These are phyloP conservation scores for Carex myosuroides DNA, from an alignment of 176 grass and related monocot genomes.

Conservation along the genomic window DNA sequence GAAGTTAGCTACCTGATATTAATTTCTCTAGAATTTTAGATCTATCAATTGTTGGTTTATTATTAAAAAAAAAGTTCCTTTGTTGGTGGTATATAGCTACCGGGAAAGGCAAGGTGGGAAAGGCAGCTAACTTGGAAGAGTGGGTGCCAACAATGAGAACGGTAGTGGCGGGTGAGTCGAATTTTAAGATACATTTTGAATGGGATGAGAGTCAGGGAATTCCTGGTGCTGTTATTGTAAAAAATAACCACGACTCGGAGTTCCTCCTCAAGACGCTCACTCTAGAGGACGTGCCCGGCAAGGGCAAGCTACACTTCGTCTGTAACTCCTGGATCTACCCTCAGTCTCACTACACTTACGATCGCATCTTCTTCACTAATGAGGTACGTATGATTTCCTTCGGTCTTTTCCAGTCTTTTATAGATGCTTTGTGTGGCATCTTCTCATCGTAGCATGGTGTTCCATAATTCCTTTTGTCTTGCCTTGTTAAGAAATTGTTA, in stretches of 20 bases:
- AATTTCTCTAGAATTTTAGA: no score
- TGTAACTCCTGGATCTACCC: constrained; percentile 80
- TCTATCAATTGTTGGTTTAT: not conserved
- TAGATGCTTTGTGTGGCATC: no score
- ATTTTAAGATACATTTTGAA: constrained; percentile 37
- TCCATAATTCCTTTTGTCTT: no score
- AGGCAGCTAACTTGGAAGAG: constrained; percentile 42
- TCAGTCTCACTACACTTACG: constrained; percentile 27
- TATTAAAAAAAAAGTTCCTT: no score
- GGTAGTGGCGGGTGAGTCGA: constrained; percentile 41
- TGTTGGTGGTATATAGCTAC: no score
- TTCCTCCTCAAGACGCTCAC: constrained; percentile 73
- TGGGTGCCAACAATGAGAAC: constrained; percentile 30
- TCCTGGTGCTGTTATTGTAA: constrained; percentile 53
- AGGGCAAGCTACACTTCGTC: constrained; percentile 42
- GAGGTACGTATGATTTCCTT: constrained; percentile 24
- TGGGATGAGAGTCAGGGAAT: constrained; percentile 63
- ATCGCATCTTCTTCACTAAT: constrained; percentile 65
- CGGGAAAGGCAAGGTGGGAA: constrained; percentile 28
- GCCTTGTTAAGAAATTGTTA: no score
- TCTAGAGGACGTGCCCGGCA: constrained; percentile 40
- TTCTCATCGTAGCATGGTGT: no score
- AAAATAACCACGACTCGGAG: constrained; percentile 46
- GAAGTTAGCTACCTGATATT: no score
- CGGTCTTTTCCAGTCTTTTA: no score